A percentile compares a stretch with the other conserved stretches of the same genome.
Evolutionary conservation across 257 asterid genomes (phyloP).

Genomic region (Capsicum baccatum): DNA sequence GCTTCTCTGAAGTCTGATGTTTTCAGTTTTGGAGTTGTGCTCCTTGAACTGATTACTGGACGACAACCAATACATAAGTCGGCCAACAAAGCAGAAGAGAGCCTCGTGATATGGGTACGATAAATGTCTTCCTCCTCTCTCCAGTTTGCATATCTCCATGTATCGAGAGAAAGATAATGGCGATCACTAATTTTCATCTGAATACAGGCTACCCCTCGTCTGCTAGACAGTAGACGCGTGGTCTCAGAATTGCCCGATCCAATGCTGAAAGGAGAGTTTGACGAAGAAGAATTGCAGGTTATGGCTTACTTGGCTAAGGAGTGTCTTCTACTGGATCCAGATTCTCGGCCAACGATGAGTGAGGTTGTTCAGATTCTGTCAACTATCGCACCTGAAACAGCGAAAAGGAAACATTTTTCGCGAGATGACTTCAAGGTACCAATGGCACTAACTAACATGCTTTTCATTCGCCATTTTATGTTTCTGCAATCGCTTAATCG

Average conservation of each 20-base stretch:
- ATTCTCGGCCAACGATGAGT: slow-evolving; percentile 89
- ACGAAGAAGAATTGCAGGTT: slow-evolving; percentile 92
- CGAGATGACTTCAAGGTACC: slow-evolving; percentile 44
- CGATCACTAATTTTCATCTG: slow-evolving; percentile 20
- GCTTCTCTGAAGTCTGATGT: slow-evolving; percentile 96
- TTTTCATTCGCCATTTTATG: background rate
- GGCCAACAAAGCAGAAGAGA: slow-evolving; percentile 60
- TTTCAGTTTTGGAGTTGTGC: slow-evolving; percentile 97
- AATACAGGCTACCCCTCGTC: slow-evolving; percentile 77
- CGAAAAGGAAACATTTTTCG: slow-evolving; percentile 65
- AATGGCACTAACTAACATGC: background rate
- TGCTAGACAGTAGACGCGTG: slow-evolving; percentile 80
- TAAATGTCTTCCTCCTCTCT: background rate
- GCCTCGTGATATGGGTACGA: slow-evolving; percentile 96
- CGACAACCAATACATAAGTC: slow-evolving; percentile 76
- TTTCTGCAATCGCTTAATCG: background rate
- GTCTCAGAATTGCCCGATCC: slow-evolving; percentile 87
- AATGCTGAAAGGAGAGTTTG: slow-evolving; percentile 58
- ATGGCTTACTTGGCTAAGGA: slow-evolving; percentile 95
- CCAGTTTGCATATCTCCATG: background rate
- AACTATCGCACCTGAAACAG: slow-evolving; percentile 76
- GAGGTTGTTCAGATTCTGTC: slow-evolving; percentile 95
- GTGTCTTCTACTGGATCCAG: slow-evolving; percentile 91
- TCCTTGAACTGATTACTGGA: slow-evolving; percentile 91
- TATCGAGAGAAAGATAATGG: slow-evolving; percentile 2